Evolutionary conservation across 495 filamentous ascomycete species (phyloP).

Genomic region (Aspergillus cavernicola): DNA sequence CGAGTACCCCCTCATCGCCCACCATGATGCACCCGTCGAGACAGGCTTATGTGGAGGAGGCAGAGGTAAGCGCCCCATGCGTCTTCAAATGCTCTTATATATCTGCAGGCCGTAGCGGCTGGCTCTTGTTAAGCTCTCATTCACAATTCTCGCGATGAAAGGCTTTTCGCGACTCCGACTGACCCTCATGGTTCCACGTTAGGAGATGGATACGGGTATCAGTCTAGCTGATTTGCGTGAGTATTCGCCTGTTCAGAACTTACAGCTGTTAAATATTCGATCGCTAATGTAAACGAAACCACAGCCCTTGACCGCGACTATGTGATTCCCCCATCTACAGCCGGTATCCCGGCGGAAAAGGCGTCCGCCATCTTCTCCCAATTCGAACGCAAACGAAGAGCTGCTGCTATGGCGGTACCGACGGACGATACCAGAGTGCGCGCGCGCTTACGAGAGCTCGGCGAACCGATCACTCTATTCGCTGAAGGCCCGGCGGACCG

Average conservation of each 20-base stretch:
- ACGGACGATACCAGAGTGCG: constrained; percentile 91
- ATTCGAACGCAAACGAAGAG: constrained; percentile 83
- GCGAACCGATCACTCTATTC: constrained; percentile 91
- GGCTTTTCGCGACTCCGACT: constrained; percentile 13
- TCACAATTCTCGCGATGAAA: constrained; percentile 8
- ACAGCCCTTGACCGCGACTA: constrained; percentile 83
- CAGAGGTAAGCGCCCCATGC: constrained; percentile 55
- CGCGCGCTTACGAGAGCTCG: constrained; percentile 71
- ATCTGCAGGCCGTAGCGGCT: too few relatives aligned
- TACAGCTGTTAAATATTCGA: background rate
- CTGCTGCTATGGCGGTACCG: constrained; percentile 87
- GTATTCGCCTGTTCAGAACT: constrained; percentile 25
- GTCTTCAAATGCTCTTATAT: background rate
- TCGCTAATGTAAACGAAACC: constrained; percentile 2
- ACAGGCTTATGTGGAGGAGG: constrained; percentile 95
- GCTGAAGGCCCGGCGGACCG: constrained; percentile 86
- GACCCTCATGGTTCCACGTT: constrained; percentile 20
- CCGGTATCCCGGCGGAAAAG: constrained; percentile 80
- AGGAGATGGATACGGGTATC: constrained; percentile 66
- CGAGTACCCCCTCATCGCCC: constrained; percentile 17
- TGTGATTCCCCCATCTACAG: constrained; percentile 64
- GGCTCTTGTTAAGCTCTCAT: constrained; percentile 22
- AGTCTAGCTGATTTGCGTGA: constrained; percentile 76
- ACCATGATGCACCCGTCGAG: constrained; percentile 85
- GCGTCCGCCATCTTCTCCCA: constrained; percentile 87